Conservation (phyloP, 164 flowering plant species). For the Berberis thunbergii region DNA sequence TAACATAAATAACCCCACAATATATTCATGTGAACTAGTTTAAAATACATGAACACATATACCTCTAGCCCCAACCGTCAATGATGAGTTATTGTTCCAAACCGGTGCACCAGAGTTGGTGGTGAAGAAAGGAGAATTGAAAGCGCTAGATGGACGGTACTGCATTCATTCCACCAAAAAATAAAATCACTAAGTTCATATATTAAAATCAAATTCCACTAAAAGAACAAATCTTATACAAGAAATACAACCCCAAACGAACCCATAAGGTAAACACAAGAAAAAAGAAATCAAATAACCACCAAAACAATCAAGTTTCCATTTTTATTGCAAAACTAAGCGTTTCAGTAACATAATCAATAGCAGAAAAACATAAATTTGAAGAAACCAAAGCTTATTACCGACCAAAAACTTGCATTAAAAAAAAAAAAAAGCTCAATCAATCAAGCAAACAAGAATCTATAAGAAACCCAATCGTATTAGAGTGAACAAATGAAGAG, state of each 20-base stretch:
- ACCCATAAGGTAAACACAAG: too few relatives aligned
- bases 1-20: not conserved
- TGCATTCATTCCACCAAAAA: conserved; percentile 19
- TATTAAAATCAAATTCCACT: not conserved
- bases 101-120: conserved; percentile 80
- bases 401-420: too few relatives aligned
- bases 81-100: conserved; percentile 68
- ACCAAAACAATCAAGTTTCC: too few relatives aligned
- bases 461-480: not conserved
- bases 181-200: not conserved
- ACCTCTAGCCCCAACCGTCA: conserved; percentile 80
- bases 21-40: not conserved
- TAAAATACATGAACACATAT: conserved; percentile 3
- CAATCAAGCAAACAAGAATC: not conserved
- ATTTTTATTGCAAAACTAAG: too few relatives aligned
- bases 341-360: too few relatives aligned
- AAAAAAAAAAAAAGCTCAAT: not conserved
- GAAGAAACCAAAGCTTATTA: too few relatives aligned
- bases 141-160: conserved; percentile 69
- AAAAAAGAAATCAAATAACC: too few relatives aligned
- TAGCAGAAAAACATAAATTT: too few relatives aligned
- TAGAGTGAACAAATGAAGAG: not conserved
- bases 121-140: conserved; percentile 55
- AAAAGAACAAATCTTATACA: not conserved
- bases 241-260: too few relatives aligned